Evolutionary conservation across 139 green algal species (phyloP).

Genomic region (Chlorella sp.): DNA sequence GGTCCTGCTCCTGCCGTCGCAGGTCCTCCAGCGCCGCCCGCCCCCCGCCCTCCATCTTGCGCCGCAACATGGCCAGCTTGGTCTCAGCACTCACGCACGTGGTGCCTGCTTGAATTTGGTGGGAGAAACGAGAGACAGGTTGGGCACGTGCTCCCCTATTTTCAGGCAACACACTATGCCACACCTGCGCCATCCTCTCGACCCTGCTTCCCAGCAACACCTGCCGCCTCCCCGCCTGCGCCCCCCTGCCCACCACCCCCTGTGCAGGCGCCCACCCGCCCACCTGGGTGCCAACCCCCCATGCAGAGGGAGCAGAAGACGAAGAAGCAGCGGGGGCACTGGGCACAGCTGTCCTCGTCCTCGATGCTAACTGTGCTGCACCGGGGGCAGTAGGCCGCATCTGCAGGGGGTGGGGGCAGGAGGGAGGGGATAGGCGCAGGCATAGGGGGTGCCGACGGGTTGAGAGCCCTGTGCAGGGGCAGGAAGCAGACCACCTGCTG

Average conservation of each 20-base stretch:
- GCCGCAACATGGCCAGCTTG: slow-evolving; percentile 52
- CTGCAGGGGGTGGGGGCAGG: slow-evolving; percentile 10
- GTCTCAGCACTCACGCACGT: slow-evolving; percentile 48
- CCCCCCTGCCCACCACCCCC: neutral
- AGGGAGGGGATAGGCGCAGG: neutral
- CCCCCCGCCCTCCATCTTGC: slow-evolving; percentile 46
- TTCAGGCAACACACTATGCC: too few species aligned
- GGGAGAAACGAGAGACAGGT: neutral
- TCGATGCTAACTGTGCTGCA: slow-evolving; percentile 77
- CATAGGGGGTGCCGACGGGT: neutral
- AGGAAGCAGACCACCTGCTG: neutral
- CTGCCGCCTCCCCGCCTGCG: neutral
- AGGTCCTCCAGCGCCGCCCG: slow-evolving; percentile 25
- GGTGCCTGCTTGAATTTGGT: neutral
- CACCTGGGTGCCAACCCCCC: slow-evolving; percentile 72
- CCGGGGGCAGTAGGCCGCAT: slow-evolving; percentile 87
- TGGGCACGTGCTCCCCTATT: too few species aligned
- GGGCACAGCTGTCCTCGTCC: slow-evolving; percentile 75
- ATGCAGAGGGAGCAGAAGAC: slow-evolving; percentile 84
- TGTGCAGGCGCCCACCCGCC: too few species aligned
- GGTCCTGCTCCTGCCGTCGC: slow-evolving; percentile 46
- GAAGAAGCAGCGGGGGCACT: slow-evolving; percentile 67
- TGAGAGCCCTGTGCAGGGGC: neutral
- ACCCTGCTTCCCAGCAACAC: too few species aligned
- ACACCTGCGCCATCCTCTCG: too few species aligned